Percentiles rank a stretch among this genome's conserved stretches.
These are phyloP conservation scores for Sophora flavescens DNA, from an alignment of 306 rosid genomes.

Conservation along the genomic window DNA sequence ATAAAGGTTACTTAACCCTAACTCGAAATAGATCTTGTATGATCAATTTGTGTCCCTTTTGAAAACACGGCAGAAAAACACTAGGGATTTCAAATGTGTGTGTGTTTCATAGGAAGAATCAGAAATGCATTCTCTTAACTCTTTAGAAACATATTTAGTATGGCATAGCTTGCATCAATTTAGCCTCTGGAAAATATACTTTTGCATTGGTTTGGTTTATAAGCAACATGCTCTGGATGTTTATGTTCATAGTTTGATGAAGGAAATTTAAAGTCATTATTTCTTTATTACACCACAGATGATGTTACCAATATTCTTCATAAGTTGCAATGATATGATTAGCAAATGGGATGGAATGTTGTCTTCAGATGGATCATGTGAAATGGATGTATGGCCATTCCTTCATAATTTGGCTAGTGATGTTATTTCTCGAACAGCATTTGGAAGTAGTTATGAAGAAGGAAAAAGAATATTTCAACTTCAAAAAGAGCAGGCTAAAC, in stretches of 20 bases:
- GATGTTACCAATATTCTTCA: slow-evolving; percentile 40
- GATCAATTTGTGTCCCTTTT: neutral
- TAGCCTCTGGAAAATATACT: neutral
- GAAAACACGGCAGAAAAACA: neutral
- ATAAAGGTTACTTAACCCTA: slow-evolving; percentile 54
- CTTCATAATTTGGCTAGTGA: slow-evolving; percentile 45
- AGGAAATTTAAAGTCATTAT: neutral
- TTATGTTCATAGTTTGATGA: neutral
- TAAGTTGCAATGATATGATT: slow-evolving; percentile 44
- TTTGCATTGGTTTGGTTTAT: neutral
- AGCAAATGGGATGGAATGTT: slow-evolving; percentile 49
- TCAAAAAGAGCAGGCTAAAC: slow-evolving; percentile 41
- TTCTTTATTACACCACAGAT: slow-evolving; percentile 25
- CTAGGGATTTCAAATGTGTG: neutral
- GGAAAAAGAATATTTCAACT: slow-evolving; percentile 55
- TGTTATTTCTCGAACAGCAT: slow-evolving; percentile 52
- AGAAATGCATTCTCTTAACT: neutral
- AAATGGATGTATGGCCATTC: slow-evolving; percentile 51
- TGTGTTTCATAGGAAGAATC: neutral
- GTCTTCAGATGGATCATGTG: slow-evolving; percentile 43
- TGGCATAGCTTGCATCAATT: neutral
- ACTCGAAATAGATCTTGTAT: neutral
- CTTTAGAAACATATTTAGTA: neutral
- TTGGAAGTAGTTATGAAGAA: slow-evolving; percentile 57
- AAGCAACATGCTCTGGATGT: neutral